Base-by-base conservation (phyloP, 2,329 filamentous ascomycete genomes). In the Proliferodiscus dingleyae region DNA sequence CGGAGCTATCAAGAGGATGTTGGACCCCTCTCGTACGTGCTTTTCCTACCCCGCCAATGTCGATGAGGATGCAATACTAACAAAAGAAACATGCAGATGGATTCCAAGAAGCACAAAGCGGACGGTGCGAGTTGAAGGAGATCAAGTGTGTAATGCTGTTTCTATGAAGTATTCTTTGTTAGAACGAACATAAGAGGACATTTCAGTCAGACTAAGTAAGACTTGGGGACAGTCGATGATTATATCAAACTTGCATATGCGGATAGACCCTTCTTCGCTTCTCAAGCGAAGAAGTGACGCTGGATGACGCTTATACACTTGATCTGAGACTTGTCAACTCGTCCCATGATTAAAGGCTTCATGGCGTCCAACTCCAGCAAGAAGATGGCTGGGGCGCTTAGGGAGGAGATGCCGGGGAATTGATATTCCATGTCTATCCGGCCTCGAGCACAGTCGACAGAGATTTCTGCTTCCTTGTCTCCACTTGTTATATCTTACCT, bases 1-100 rank as follows among this genome's bases (percentile, higher is more conserved):
- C 56, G 81, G 81, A 26, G 77, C 82, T 47, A 84, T 91, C 68
- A 85, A 80, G 68, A 76, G 80, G 63, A 89, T 88, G 78, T 70
- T 91, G 49, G 82, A 88, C 59, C 78, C 81, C 13, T 73, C 75
- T 56, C 84, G 83, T 83, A 65, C 57, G 71, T 60, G 8, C n/a
- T 34, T 41, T 51, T 46, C 45, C 43, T 47, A 43, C 44, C 41
- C 43, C 7, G n/a, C 9, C 32, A 43, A 18, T 11, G 11, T 37
- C 48, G 16, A 22, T 45, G 9, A 34, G 8, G 9, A 19, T 13
- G 16, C 13, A 32, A 6, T 15, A 32, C 29, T 32, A 6, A 32
- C 13, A 32, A 37, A 28, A n/a, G 37, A 38, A 34, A 33, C 13
- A 28, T 39, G 36, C 59, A 82, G 79, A 74, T 62, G 76, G 76